Evolutionary conservation across 768 basidiomycete species (phyloP), one percentile per base, ranked within the genome.

Genomic region (Hortiboletus campestris): DNA sequence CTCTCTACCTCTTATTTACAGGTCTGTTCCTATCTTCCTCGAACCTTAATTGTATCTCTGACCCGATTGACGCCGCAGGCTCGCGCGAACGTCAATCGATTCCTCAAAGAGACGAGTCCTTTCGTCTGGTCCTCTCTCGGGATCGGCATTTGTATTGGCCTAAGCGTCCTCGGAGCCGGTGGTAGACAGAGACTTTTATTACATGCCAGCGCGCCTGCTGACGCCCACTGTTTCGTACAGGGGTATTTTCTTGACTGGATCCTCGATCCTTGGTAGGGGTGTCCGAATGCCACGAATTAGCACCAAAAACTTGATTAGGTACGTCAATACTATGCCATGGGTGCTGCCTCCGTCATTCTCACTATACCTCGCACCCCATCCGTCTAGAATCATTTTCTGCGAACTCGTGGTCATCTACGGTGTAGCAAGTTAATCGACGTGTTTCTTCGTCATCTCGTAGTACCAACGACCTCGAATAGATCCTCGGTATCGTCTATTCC

Each of bases 341-440:
- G 12, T 12, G 14, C 16, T 29, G 10, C 25, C 10, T 32, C 19
- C 14, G 13, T 28, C 6, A 7, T 31, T 29, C 49, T 41, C 25
- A 43, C n/a, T 32, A 13, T 20, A 2, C 40, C 2, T 42, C 45
- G 19, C 38, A 28, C 32, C 10, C 20, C 4, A 29, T 55, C 17
- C 40, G 17, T 17, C 9, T 8, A 98, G 96, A 63, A 94, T 98
- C 77, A 98, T n/a, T n/a, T 98, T 98, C 80, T 98, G 96, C 73
- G 96, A 98, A 77, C 96, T 98, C 67, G n/a, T n/a, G n/a, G n/a
- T n/a, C n/a, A n/a, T n/a, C 67, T 98, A 98, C 76, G 97, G 91
- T 53, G 91, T 93, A 49, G 92, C 94, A 74, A 56, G 89, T 80
- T 16, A 6, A 44, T 9, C 12, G 9, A 44, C 29, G 12, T 13